Conservation (phyloP, 257 asterid species). For the Eustoma russellianum region DNA sequence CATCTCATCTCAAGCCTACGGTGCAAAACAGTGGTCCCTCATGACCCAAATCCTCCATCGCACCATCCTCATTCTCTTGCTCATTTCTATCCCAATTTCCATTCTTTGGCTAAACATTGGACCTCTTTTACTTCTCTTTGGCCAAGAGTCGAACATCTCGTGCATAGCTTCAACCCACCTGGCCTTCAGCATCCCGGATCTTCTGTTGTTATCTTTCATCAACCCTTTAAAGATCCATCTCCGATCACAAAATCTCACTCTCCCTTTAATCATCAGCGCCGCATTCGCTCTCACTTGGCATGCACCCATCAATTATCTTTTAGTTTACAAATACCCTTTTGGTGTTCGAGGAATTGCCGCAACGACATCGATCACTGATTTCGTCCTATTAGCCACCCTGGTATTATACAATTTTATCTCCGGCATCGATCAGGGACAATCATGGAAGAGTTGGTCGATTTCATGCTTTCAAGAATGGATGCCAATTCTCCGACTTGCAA, state of each 20-base stretch:
- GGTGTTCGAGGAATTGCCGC: slow-evolving; percentile 53
- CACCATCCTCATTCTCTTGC: slow-evolving; percentile 33
- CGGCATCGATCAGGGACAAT: slow-evolving; percentile 10
- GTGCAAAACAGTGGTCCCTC: slow-evolving; percentile 50
- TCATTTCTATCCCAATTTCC: slow-evolving; percentile 47
- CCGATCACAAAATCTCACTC: slow-evolving; percentile 47
- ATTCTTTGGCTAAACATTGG: slow-evolving; percentile 55
- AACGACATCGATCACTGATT: slow-evolving; percentile 25
- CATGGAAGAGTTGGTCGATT: slow-evolving; percentile 20
- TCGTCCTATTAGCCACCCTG: slow-evolving; percentile 24
- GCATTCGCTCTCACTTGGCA: slow-evolving; percentile 39
- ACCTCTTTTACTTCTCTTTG: slow-evolving; percentile 34
- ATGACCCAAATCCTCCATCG: slow-evolving; percentile 48
- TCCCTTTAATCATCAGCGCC: slow-evolving; percentile 38
- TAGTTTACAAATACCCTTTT: slow-evolving; percentile 18
- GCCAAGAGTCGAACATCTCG: slow-evolving; percentile 50
- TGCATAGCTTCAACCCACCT: slow-evolving; percentile 46
- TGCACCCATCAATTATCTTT: slow-evolving; percentile 36
- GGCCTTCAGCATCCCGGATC: slow-evolving; percentile 43
- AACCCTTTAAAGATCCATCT: slow-evolving; percentile 47
- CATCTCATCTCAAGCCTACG: slow-evolving; percentile 63
- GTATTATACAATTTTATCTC: slow-evolving; percentile 9
- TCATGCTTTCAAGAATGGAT: slow-evolving; percentile 36
- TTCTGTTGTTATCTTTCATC: slow-evolving; percentile 40
- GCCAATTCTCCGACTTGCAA: slow-evolving; percentile 24